Evolutionary conservation across 768 basidiomycete genomes (phyloP).

Genomic region (Termitomyces sp.): DNA sequence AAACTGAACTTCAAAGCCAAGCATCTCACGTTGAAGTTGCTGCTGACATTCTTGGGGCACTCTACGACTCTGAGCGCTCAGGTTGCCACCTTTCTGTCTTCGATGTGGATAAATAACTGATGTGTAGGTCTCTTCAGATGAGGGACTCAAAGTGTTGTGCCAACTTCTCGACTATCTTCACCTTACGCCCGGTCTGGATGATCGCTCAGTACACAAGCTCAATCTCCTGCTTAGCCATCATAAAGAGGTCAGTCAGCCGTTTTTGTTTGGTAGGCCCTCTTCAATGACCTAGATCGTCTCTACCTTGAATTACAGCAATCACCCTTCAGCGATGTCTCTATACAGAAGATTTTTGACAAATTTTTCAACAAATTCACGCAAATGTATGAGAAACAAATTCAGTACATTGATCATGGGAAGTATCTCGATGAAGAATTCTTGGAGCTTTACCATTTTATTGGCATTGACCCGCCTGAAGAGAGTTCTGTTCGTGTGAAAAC

Average conservation of each 20-base stretch:
- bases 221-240: constrained; percentile 46
- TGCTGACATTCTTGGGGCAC: constrained; percentile 44
- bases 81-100: constrained; percentile 23
- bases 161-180: constrained; percentile 60
- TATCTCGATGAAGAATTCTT: constrained; percentile 37
- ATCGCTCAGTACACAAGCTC: constrained; percentile 38
- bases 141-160: constrained; percentile 58
- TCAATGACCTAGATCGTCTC: not conserved
- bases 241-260: constrained; percentile 34
- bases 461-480: constrained; percentile 30
- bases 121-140: constrained; percentile 32
- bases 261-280: not conserved
- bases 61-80: constrained; percentile 43
- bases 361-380: constrained; percentile 44
- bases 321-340: constrained; percentile 48
- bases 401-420: constrained; percentile 28
- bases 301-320: constrained; percentile 37
- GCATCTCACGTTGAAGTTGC: constrained; percentile 55
- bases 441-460: constrained; percentile 37
- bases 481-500: constrained; percentile 10
- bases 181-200: constrained; percentile 34
- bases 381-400: constrained; percentile 36
- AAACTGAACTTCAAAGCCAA: constrained; percentile 14
- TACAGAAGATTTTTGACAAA: constrained; percentile 50
- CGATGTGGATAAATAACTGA: not conserved